Evolutionary conservation across 768 basidiomycete genomes (phyloP), one percentile per base, ranked within the genome.

Genomic region (Boletus rufocinnamomeus): DNA sequence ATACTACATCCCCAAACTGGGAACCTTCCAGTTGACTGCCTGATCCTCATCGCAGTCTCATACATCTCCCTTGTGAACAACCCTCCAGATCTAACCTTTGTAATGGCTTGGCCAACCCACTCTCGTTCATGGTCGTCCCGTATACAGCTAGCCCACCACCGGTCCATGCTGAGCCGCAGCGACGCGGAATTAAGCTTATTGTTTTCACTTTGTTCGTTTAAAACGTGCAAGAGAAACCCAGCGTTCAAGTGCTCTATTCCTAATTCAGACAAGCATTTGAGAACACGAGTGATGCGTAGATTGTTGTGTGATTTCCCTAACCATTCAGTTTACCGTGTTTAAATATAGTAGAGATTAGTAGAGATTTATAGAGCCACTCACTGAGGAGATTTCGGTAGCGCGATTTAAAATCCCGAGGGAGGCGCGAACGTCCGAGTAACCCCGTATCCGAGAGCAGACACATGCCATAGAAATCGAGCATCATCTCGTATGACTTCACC

Each of bases 401-500:
- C 19, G 77, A 61, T n/a, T 57, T 68, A 66, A 79, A 86, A 63
- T 84, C 79, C 48, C 76, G 69, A 35, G 82, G 83, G 34, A 76
- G 78, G 52, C 75, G 53, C 19, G 76, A 74, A 40, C 88, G 84
- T 32, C 77, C 78, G 17, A 91, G 63, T 27, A 86, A 77, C 4
- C 89, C 89, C 0, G 86, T 84, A 41, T 83, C 79, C 27, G 73
- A 63, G 37, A 84, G 72, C 34, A 91, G 79, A 30, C 77, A 76
- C 86, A 91, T 89, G 25, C 89, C 89, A 66, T 89, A 91, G 74
- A 91, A 91, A 69, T 88, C 86, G 28, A 91, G 80, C 86, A 93
- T 89, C 63, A 91, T 79, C 60, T 71, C 75, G 70, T 90, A 91
- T 21, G 89, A 89, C 30, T 70, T 72, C 5, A 85, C 54, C 32